Conservation (phyloP, 306 rosid species). For the Clitoria ternatea region DNA sequence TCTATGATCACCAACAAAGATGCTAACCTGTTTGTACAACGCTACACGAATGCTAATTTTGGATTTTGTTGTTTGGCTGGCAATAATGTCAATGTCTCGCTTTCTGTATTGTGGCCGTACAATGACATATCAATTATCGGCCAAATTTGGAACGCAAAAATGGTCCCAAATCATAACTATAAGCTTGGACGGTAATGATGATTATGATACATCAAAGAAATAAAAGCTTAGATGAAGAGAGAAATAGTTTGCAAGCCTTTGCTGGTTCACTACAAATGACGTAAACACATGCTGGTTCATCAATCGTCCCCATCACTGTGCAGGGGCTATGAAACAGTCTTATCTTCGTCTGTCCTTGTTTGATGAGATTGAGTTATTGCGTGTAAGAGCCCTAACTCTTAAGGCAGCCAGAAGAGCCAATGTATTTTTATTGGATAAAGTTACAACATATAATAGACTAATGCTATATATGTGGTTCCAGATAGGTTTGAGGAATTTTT, state of each 20-base stretch:
- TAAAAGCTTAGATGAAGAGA: too few relatives aligned
- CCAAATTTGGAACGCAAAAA: constrained; percentile 12
- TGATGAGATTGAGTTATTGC: constrained; percentile 12
- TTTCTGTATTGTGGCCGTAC: constrained; percentile 6
- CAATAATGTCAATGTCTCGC: constrained; percentile 28
- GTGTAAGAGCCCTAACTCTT: not conserved
- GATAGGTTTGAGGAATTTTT: too few relatives aligned
- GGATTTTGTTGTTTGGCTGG: constrained; percentile 26
- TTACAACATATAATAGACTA: not conserved
- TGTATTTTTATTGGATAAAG: not conserved
- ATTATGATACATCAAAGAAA: too few relatives aligned
- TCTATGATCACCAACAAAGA: not conserved
- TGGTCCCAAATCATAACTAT: constrained; percentile 43
- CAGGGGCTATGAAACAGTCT: not conserved
- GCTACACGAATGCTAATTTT: not conserved
- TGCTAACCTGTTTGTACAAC: constrained; percentile 4
- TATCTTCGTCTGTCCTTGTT: constrained; percentile 19
- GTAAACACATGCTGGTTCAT: constrained; percentile 3
- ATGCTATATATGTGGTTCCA: not conserved
- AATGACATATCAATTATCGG: constrained; percentile 27
- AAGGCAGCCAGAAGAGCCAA: not conserved
- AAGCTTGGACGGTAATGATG: not conserved
- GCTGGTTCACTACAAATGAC: not conserved
- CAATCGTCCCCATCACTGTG: constrained; percentile 37
- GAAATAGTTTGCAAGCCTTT: not conserved